A percentile compares a stretch with the other conserved stretches of the same genome.
Evolutionary conservation across 2,329 filamentous ascomycete species (phyloP).

Genomic region (Exophiala phaeomuriformis): DNA sequence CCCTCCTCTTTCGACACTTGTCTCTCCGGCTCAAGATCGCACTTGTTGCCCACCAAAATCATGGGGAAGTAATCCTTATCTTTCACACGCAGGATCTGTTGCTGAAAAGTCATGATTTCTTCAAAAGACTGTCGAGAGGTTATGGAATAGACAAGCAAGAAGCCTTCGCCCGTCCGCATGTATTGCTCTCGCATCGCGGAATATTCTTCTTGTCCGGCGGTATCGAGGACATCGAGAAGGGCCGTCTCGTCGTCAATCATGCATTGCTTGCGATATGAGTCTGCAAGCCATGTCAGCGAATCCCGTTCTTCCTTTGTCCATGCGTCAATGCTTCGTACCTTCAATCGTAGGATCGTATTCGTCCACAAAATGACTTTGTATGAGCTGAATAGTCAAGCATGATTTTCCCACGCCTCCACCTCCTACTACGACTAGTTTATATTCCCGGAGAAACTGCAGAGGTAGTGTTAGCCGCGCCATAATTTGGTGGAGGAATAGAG

Average conservation of each 20-base stretch:
- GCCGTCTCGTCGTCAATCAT: constrained; percentile 98
- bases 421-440: constrained; percentile 94
- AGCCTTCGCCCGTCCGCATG: constrained; percentile 98
- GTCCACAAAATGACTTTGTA: constrained; percentile 95
- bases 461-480: constrained; percentile 32
- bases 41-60: constrained; percentile 98
- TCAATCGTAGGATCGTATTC: constrained; percentile 99
- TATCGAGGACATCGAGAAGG: constrained; percentile 94
- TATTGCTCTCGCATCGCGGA: constrained; percentile 99
- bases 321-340: constrained; percentile 47
- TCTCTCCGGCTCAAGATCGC: constrained; percentile 88
- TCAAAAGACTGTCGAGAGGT: constrained; percentile 95
- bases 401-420: constrained; percentile 99
- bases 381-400: constrained; percentile 95
- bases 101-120: constrained; percentile 96
- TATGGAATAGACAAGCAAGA: constrained; percentile 96
- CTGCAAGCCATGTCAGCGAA: constrained; percentile 43
- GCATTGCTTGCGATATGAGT: constrained; percentile 99
- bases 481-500: constrained; percentile 1
- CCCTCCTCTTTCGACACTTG: constrained; percentile 92
- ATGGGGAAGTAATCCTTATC: constrained; percentile 99
- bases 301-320: not conserved
- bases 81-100: constrained; percentile 97
- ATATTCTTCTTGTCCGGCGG: constrained; percentile 97
- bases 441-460: constrained; percentile 72